Evolutionary conservation across 306 rosid species (phyloP).

Genomic region (Cercis canadensis): DNA sequence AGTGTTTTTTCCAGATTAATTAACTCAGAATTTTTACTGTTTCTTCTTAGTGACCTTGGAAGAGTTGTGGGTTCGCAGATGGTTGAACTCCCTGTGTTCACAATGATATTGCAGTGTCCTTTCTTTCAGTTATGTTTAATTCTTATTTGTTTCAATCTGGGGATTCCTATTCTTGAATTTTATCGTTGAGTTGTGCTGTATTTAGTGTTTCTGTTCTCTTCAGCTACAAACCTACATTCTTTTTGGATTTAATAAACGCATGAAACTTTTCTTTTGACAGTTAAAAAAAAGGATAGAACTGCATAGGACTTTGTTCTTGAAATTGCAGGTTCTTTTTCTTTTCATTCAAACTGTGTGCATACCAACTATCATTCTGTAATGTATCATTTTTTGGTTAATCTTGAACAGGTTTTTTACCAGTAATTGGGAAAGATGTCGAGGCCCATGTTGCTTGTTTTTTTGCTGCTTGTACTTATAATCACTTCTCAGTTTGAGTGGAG

Average conservation of each 20-base stretch:
- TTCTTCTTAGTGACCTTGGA: background rate
- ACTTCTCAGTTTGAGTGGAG: conserved; percentile 96
- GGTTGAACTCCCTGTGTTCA: too few relatives aligned
- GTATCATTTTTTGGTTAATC: conserved; percentile 14
- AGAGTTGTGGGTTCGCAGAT: too few relatives aligned
- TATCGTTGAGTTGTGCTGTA: background rate
- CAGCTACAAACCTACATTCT: too few relatives aligned
- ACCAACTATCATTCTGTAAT: conserved; percentile 11
- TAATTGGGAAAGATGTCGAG: conserved; percentile 67
- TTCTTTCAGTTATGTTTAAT: too few relatives aligned
- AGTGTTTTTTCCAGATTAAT: background rate
- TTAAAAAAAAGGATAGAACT: too few relatives aligned
- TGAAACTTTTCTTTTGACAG: too few relatives aligned
- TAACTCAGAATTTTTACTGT: background rate
- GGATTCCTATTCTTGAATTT: too few relatives aligned
- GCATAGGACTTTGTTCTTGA: background rate
- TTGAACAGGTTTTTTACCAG: conserved; percentile 56
- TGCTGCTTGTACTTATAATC: conserved; percentile 77
- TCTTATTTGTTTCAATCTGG: too few relatives aligned
- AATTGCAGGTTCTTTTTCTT: background rate
- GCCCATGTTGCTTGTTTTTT: conserved; percentile 80
- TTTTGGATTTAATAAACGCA: too few relatives aligned
- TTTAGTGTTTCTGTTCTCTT: background rate
- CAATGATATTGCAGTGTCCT: too few relatives aligned
- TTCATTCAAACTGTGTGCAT: background rate